These are phyloP conservation scores for Pleurotus pulmonarius DNA, from an alignment of 768 basidiomycete species.

Conservation along the genomic window DNA sequence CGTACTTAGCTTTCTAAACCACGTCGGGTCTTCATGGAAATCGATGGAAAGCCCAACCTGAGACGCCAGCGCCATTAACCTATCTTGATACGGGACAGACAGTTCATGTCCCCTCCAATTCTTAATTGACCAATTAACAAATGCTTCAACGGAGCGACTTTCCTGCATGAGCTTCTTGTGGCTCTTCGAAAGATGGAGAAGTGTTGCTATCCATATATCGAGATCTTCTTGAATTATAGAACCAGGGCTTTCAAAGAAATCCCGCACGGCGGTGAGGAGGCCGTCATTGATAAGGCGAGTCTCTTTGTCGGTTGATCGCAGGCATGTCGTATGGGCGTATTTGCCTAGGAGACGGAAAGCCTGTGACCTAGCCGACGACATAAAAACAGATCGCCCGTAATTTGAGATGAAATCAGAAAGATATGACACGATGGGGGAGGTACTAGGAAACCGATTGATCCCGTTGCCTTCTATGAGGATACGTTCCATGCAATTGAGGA, in stretches of 20 bases:
- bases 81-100: neutral
- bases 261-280: neutral
- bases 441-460: neutral
- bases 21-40: conserved; percentile 1
- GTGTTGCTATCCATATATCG: conserved; percentile 1
- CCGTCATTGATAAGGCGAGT: neutral
- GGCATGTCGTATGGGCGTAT: neutral
- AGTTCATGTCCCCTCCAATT: conserved; percentile 3
- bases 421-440: neutral
- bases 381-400: neutral
- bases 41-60: neutral
- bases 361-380: neutral
- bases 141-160: neutral
- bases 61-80: neutral
- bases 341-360: conserved; percentile 4
- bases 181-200: neutral
- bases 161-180: neutral
- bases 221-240: conserved; percentile 8
- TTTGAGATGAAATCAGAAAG: neutral
- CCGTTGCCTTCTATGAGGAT: neutral
- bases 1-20: conserved; percentile 3
- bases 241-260: conserved; percentile 6
- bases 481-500: neutral
- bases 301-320: neutral
- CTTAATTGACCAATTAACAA: neutral